phyloP scores from a whole-genome alignment of 345 rosid genomes.

The Microthlaspi erraticum region DNA sequence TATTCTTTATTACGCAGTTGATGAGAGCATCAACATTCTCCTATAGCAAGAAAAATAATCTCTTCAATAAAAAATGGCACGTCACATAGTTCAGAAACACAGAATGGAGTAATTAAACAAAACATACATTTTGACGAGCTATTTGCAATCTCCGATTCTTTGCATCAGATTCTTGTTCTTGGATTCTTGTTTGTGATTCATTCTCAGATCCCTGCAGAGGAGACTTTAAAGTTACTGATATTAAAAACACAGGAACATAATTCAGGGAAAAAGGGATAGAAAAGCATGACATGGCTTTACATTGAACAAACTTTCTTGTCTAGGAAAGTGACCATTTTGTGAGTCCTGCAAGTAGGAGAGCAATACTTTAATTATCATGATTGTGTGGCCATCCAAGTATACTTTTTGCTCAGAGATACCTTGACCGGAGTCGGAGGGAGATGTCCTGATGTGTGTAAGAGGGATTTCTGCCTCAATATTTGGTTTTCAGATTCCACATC shows the following conservation, averaged over 20 bases:
- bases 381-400: slow-evolving; percentile 21
- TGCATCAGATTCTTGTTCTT: slow-evolving; percentile 75
- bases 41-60: slow-evolving; percentile 52
- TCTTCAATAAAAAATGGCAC: slow-evolving; percentile 29
- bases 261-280: slow-evolving; percentile 21
- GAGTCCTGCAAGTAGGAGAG: slow-evolving; percentile 54
- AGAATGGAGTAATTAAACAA: slow-evolving; percentile 31
- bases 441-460: slow-evolving; percentile 59
- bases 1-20: slow-evolving; percentile 72
- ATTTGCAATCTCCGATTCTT: slow-evolving; percentile 64
- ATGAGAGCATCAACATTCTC: slow-evolving; percentile 88
- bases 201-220: slow-evolving; percentile 66
- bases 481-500: slow-evolving; percentile 86
- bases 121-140: slow-evolving; percentile 85
- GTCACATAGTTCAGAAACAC: slow-evolving; percentile 20
- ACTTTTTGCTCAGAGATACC: slow-evolving; percentile 48
- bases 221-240: background rate
- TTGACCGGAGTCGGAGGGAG: slow-evolving; percentile 57
- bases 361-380: slow-evolving; percentile 20
- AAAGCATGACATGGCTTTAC: slow-evolving; percentile 49
- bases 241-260: slow-evolving; percentile 20
- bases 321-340: slow-evolving; percentile 75
- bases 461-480: slow-evolving; percentile 75
- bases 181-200: slow-evolving; percentile 58
- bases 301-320: slow-evolving; percentile 55